phyloP scores from a whole-genome alignment of 805 yeast species.

The Henningerozyma blattae region DNA sequence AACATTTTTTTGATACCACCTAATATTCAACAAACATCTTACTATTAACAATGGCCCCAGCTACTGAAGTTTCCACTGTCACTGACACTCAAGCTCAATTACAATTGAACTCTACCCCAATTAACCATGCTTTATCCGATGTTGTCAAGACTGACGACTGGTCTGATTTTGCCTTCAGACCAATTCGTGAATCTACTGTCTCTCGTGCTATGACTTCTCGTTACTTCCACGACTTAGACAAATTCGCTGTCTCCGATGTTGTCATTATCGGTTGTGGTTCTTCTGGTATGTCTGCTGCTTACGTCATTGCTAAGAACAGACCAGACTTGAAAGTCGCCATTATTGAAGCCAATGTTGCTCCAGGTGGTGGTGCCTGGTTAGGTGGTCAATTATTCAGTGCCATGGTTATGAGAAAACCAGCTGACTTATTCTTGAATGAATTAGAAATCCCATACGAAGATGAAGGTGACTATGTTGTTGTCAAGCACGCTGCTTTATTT shows the following conservation, averaged over 20 bases:
- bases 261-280: conserved; percentile 74
- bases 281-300: conserved; percentile 69
- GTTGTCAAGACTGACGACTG: conserved; percentile 35
- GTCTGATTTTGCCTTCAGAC: conserved; percentile 56
- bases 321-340: conserved; percentile 68
- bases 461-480: conserved; percentile 71
- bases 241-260: conserved; percentile 62
- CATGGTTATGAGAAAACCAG: conserved; percentile 71
- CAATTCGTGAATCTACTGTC: conserved; percentile 67
- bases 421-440: conserved; percentile 55
- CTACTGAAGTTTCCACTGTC: neutral
- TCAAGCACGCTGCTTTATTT: conserved; percentile 70
- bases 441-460: conserved; percentile 59
- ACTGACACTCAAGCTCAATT: conserved; percentile 1
- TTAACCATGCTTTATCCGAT: conserved; percentile 20
- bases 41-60: neutral
- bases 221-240: conserved; percentile 61
- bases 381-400: conserved; percentile 72
- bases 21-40: too few relatives aligned
- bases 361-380: conserved; percentile 74
- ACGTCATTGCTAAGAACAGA: conserved; percentile 55
- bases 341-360: conserved; percentile 62
- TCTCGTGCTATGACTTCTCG: conserved; percentile 72
- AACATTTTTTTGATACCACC: too few relatives aligned
- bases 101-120: conserved; percentile 9